Conservation (phyloP, 257 asterid species). For the Plantago ovata region DNA sequence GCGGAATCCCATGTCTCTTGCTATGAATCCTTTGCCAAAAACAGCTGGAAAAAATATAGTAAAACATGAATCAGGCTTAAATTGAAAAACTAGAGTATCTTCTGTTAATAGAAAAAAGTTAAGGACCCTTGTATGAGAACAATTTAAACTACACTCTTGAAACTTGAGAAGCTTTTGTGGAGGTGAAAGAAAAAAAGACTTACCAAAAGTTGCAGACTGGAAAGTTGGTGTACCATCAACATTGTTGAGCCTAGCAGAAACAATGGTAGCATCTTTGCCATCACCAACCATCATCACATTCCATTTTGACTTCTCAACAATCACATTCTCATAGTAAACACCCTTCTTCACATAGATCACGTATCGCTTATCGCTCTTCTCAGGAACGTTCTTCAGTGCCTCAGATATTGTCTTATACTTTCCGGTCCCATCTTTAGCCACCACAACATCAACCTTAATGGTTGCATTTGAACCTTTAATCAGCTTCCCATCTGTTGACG, state of each 20-base stretch:
- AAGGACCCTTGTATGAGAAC: no score
- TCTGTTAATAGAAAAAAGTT: no score
- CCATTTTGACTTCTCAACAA: constrained; percentile 16
- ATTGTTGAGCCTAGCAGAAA: constrained; percentile 10
- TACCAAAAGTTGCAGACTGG: no score
- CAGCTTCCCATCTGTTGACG: constrained; percentile 16
- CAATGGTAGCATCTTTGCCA: constrained; percentile 13
- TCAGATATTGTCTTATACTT: constrained; percentile 8
- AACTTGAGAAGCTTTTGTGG: no score
- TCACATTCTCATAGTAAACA: constrained; percentile 21
- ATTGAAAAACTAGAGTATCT: no score
- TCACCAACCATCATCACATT: constrained; percentile 23
- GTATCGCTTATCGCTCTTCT: neutral
- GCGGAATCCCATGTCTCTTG: no score
- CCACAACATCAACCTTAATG: constrained; percentile 18
- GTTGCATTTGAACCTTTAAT: neutral
- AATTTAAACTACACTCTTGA: constrained; percentile 15
- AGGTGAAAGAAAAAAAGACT: constrained; percentile 18
- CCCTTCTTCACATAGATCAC: no score
- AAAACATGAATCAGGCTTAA: no score
- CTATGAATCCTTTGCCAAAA: constrained; percentile 15
- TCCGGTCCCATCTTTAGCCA: constrained; percentile 21
- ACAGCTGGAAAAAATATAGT: constrained; percentile 3
- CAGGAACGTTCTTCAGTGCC: constrained; percentile 16
- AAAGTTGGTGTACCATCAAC: no score